Base-by-base conservation (phyloP, 2,329 filamentous ascomycete genomes). In the Fusarium stilboides region DNA sequence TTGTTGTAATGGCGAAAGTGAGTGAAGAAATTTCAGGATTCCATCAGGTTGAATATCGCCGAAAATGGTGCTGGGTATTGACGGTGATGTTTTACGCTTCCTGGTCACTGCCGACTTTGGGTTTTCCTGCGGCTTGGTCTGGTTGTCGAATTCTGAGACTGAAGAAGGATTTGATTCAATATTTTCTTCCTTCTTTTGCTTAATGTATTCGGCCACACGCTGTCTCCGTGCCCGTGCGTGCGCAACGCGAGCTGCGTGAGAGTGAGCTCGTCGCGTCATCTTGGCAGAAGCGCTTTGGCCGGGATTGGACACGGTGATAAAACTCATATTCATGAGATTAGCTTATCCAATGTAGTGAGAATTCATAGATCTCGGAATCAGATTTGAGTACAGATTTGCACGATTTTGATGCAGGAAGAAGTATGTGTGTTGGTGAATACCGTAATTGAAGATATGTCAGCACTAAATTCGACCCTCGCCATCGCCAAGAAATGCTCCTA, bases 401-500 rank as follows among this genome's bases (percentile, higher is more conserved):
- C 28, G 28, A 12, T 31, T 31, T 31, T 10, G 28, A 10, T 31
- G 10, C 2, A 13, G 28, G 4, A 31, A 10, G 10, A 8, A 20
- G 2, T 10, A 8, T 4, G 8, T 2, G 5, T 14, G 8, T 8
- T 26, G 28, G n/a, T 57, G 53, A 20, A 22, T 28, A n/a, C n/a
- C n/a, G n/a, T n/a, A 54, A 55, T 55, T 55, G 14, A 28, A 10
- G 28, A 31, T 31, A 14, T 14, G 26, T 24, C 5, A 17, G 34
- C 34, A 36, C 34, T 8, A 36, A 36, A 17, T 36, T 36, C 3
- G 34, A 14, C 34, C 6, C 15, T 17, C 51, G 17, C 6, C 52
- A 37, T 31, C 13, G 60, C 57, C 57, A 62, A 62, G 60, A 62
- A 22, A 49, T 62, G 60, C 60, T 62, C 60, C 60, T 62, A 62